These are phyloP conservation scores for Rubia tinctorum DNA, from an alignment of 305 asterid species.

Conservation along the genomic window DNA sequence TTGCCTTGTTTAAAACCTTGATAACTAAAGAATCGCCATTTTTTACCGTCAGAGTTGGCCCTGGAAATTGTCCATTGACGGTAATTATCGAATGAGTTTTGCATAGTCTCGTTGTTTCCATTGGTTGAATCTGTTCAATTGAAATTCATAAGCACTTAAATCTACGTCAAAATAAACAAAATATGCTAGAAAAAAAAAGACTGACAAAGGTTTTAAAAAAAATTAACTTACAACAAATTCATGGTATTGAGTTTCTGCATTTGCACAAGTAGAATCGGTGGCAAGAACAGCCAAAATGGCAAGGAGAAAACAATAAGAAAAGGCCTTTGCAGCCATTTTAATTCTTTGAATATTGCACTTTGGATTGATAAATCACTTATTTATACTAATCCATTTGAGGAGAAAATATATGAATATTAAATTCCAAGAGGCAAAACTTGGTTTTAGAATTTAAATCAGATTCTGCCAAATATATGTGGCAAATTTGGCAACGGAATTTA, in stretches of 20 bases:
- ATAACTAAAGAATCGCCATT: conserved; percentile 35
- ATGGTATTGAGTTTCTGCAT: conserved; percentile 33
- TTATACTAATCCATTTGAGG: too few relatives aligned
- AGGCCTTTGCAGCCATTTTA: conserved; percentile 3
- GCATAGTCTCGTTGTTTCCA: conserved; percentile 31
- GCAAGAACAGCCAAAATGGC: conserved; percentile 21
- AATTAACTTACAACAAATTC: conserved; percentile 35
- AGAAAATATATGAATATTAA: too few relatives aligned
- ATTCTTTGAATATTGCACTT: too few relatives aligned
- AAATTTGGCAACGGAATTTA: too few relatives aligned
- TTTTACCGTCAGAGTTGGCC: conserved; percentile 35
- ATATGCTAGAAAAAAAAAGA: too few relatives aligned
- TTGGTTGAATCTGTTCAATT: conserved; percentile 24
- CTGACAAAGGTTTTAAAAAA: too few relatives aligned
- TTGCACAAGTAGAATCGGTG: conserved; percentile 21
- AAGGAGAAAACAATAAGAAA: conserved; percentile 13
- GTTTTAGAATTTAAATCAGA: too few relatives aligned
- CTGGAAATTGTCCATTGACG: conserved; percentile 38
- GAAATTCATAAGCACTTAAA: not conserved
- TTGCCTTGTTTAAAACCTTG: conserved; percentile 29
- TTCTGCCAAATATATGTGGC: too few relatives aligned
- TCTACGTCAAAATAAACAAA: too few relatives aligned
- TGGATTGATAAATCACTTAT: too few relatives aligned
- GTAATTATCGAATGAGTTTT: conserved; percentile 27
- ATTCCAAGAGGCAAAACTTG: too few relatives aligned